Evolutionary conservation across 495 filamentous ascomycete species (phyloP).

Genomic region (Paragyromitra xinjiangensis): DNA sequence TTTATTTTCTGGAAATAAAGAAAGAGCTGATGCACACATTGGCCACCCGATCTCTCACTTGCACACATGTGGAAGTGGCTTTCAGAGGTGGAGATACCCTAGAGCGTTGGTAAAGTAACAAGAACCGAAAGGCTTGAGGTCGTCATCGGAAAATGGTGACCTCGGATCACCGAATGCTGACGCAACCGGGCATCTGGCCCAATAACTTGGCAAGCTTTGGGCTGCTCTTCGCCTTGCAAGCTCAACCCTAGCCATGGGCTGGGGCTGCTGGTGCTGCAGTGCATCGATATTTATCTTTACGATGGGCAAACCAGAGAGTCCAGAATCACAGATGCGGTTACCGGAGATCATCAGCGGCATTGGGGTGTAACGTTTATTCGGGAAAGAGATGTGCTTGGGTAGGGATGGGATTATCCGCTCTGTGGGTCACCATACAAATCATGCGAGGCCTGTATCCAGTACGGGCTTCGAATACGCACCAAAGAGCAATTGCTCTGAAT

Average conservation of each 20-base stretch:
- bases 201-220: constrained; percentile 38
- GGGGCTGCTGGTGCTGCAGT: constrained; percentile 20
- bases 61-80: background rate
- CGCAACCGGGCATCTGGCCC: constrained; percentile 35
- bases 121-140: background rate
- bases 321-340: constrained; percentile 23
- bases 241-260: background rate
- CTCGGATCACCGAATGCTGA: constrained; percentile 26
- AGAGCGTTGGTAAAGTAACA: background rate
- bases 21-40: background rate
- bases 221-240: constrained; percentile 43
- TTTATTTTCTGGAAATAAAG: background rate
- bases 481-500: background rate
- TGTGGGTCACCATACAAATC: no score
- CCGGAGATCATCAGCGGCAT: background rate
- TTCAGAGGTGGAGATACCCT: background rate
- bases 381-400: background rate
- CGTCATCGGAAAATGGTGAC: constrained; percentile 26
- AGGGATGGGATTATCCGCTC: no score
- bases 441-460: background rate
- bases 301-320: constrained; percentile 17
- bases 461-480: background rate
- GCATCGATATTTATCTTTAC: constrained; percentile 29
- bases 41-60: background rate
- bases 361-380: background rate